Evolutionary conservation across 148 eudicot species (phyloP), one percentile per base, ranked within the genome.

Genomic region (Cornus kousa): DNA sequence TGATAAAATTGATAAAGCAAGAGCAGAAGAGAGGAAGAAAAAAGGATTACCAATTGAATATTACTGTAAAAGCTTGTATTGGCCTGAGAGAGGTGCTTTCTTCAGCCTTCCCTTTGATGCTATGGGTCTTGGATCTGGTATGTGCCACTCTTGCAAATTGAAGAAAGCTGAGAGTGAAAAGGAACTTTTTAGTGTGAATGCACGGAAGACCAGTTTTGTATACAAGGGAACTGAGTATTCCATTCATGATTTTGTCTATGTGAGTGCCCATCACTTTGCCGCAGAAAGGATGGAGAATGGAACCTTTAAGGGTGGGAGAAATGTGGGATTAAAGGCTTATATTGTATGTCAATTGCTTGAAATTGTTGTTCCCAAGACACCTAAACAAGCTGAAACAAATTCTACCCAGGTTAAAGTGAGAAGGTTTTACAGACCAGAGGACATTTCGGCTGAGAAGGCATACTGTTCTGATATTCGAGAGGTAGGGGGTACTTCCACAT

Each of bases 291-390:
- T 74, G 73, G 98, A 85, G 23, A 71, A 22, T 67, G 91, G 65
- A 80, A 88, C 89, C n/a, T 91, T 86, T 62, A 96, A 92, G 79
- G 85, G 95, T 77, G 92, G 99, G 77, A 94, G 98, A 82, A 96
- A 89, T 87, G 99, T 96, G 80, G 99, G 99, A 70, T 80, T 96
- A 82, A 96, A 87, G 81, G 93, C 99, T 35, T 94, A 89, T 87
- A 95, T 84, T 80, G 80, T 96, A 70, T 94, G 95, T 79, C 95
- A 94, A 79, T 78, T 94, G 79, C 83, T 94, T 81, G 95, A 83
- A 60, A 87, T 94, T 73, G 80, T 82, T 66, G 78, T 67, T 67
- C 86, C 80, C 20, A 87, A 86, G 80, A 78, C 85, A 50, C 71
- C 89, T 35, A 91, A 82, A 83, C 84, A 83, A 75, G 82, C 75